phyloP scores from a whole-genome alignment of 1,284 basidiomycete genomes.

The Marasmius sp. region DNA sequence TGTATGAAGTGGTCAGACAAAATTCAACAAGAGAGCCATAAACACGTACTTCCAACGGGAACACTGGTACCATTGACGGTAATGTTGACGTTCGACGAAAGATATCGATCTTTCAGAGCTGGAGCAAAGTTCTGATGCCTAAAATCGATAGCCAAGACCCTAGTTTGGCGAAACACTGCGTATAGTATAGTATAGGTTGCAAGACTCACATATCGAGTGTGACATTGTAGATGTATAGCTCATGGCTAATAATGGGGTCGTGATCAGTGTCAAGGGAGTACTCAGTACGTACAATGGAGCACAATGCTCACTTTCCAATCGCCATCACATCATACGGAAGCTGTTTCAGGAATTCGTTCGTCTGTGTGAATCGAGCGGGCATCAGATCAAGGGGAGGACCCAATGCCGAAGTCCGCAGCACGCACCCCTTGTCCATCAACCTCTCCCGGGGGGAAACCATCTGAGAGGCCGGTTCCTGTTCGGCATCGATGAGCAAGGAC shows the following conservation, averaged over 20 bases:
- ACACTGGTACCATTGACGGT: conserved; percentile 61
- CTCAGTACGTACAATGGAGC: background rate
- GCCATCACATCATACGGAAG: conserved; percentile 83
- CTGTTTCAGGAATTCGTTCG: conserved; percentile 70
- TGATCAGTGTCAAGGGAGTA: conserved; percentile 6
- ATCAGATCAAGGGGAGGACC: background rate
- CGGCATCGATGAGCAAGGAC: background rate
- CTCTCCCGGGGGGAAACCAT: conserved; percentile 70
- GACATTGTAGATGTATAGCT: conserved; percentile 79
- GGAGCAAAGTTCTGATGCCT: conserved; percentile 75
- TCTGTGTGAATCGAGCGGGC: conserved; percentile 31
- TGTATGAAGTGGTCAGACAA: conserved; percentile 20
- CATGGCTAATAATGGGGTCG: conserved; percentile 55
- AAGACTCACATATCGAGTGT: conserved; percentile 68
- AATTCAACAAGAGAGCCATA: background rate
- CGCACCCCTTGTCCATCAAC: conserved; percentile 71
- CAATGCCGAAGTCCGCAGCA: background rate
- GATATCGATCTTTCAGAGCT: conserved; percentile 69
- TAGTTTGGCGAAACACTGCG: background rate
- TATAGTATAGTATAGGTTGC: conserved; percentile 12
- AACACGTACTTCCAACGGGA: conserved; percentile 59
- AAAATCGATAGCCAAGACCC: conserved; percentile 24
- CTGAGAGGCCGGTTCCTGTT: conserved; percentile 63
- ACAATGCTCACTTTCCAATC: conserved; percentile 72
- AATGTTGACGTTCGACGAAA: conserved; percentile 86